Base-by-base conservation (phyloP, 768 basidiomycete species). In the Solioccasus polychromus region DNA sequence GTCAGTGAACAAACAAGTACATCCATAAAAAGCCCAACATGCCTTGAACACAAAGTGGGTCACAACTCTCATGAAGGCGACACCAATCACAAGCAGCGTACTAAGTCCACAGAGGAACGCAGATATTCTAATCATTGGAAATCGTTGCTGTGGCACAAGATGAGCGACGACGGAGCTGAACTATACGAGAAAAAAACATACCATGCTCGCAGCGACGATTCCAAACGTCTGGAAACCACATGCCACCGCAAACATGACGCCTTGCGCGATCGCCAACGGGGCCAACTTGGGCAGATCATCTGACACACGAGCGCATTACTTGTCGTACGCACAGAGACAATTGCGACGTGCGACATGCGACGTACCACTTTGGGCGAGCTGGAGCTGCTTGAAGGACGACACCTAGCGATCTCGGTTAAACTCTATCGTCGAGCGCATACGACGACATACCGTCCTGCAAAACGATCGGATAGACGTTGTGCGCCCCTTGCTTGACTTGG, bases 11-110 rank as follows among this genome's bases (percentile, higher is more conserved):
- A 9, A 31, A 15, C 30, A 31, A 5, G 5, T 5, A 31, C 8
- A 5, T 15, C 11, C 30, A 31, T 15, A 28, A 12, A 28, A 7
- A 12, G 12, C 28, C 28, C 14, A 15, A 31, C 30, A 12, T 15
- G 79, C 86, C 77, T 88, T 89, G 68, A 74, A 73, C 0, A 70
- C 71, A 52, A 88, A 89, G 56, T 91, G 88, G 1, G 78, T 68
- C 8, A 90, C 62, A 8, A 79, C 67, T 23, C 79, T 73, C 50
- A 83, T 55, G 31, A 89, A 51, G 7, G 76, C 78, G 4, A 76
- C 64, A 0, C 66, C 84, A 6, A 75, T 53, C 19, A 83, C 66
- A 2, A 82, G 56, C 37, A 83, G 59, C 17, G 76, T 60, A 6
- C 72, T 74, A 3, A 76, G 48, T 1, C 69, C 63, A 2, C 79